Conservation (phyloP, 169 alveolate genomes). For the Plasmodium adleri region DNA sequence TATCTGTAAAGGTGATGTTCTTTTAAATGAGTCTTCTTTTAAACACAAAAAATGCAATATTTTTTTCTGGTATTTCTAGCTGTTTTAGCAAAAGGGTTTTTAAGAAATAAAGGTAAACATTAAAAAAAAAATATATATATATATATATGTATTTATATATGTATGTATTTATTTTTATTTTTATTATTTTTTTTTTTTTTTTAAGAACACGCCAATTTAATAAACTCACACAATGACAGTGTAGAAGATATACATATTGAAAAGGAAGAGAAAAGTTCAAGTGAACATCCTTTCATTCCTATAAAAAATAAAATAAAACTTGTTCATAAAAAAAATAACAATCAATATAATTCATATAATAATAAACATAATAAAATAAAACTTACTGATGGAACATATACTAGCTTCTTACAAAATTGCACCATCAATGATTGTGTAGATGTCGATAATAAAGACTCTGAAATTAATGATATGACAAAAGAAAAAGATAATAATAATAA, state of each 20-base stretch:
- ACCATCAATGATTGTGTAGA: constrained; percentile 27
- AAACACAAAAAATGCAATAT: constrained; percentile 20
- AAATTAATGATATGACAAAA: not conserved
- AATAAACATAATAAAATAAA: not conserved
- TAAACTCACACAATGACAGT: not conserved
- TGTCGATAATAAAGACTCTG: not conserved
- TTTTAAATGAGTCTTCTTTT: constrained; percentile 5
- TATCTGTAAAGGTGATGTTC: constrained; percentile 4
- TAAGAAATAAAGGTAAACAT: constrained; percentile 50
- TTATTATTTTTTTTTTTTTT: constrained; percentile 8
- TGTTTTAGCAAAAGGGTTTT: constrained; percentile 29
- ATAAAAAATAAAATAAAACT: not conserved
- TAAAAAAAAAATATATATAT: not conserved
- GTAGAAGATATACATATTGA: not conserved
- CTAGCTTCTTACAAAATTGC: constrained; percentile 13
- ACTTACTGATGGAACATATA: not conserved
- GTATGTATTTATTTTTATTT: not conserved
- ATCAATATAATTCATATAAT: not conserved
- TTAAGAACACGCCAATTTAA: not conserved
- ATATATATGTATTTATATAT: too few species aligned
- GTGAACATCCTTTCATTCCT: not conserved
- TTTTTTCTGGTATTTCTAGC: constrained; percentile 21
- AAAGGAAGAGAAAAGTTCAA: not conserved
- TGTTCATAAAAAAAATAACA: not conserved
- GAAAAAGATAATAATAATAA: not conserved